A percentile compares a stretch with the other conserved stretches of the same genome.
Conservation (phyloP, 2,329 filamentous ascomycete genomes). For the Cytospora mali region DNA sequence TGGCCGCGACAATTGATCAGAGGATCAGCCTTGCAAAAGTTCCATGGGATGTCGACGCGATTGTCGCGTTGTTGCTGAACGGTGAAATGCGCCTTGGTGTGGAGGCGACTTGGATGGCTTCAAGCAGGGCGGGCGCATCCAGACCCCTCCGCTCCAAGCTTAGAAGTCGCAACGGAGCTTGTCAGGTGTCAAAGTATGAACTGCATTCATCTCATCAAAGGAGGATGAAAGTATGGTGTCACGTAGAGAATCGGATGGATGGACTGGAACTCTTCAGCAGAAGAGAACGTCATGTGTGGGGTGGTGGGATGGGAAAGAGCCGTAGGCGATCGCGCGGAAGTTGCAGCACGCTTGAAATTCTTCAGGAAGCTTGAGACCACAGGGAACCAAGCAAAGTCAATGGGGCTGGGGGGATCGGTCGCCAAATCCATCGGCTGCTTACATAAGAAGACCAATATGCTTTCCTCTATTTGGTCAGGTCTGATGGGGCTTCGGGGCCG, state of each 20-base stretch:
- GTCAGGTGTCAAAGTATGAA: slow-evolving; percentile 7
- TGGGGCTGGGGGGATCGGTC: slow-evolving; percentile 36
- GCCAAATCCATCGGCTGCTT: slow-evolving; percentile 38
- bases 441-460: slow-evolving; percentile 20
- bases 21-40: slow-evolving; percentile 8
- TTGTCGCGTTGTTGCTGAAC: neutral
- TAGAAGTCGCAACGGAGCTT: slow-evolving; percentile 31
- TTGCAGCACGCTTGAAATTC: slow-evolving; percentile 35
- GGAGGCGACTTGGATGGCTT: slow-evolving; percentile 4
- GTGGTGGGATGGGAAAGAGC: neutral
- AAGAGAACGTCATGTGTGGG: slow-evolving; percentile 8
- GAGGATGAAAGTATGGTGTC: neutral
- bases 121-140: slow-evolving; percentile 12
- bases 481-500: neutral
- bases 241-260: neutral
- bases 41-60: slow-evolving; percentile 26
- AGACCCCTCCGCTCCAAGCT: slow-evolving; percentile 26
- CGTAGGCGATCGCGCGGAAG: slow-evolving; percentile 7
- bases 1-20: slow-evolving; percentile 50
- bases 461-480: neutral
- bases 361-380: slow-evolving; percentile 28
- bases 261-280: neutral
- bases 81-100: slow-evolving; percentile 3
- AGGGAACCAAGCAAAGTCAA: slow-evolving; percentile 26
- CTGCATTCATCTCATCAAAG: slow-evolving; percentile 14